Evolutionary conservation across 139 green algal genomes (phyloP), one percentile per base, ranked within the genome.

Genomic region (Picochlorum sp.): DNA sequence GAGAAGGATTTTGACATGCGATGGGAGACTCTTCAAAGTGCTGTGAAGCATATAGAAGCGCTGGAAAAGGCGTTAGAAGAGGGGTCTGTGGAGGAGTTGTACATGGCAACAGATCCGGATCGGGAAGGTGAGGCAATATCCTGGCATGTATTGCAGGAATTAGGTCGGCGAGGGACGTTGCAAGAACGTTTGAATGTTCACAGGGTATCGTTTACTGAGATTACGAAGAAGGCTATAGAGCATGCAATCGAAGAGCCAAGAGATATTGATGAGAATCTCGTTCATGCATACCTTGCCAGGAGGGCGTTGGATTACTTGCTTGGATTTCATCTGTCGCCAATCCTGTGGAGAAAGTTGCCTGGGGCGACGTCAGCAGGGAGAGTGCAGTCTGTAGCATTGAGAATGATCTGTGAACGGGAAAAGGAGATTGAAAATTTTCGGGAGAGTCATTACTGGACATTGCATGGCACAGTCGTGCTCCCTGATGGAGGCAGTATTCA

Each of bases 41-140:
- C 71, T 9, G 60, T 64, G 28, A 38, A 18, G 0, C 57, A 66
- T 4, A 26, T 89, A 49, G 32, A 32, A 26, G 75, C 49, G 6
- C 81, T 91, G 24, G 58, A 60, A 26, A 38, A 6, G 8, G 74
- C 66, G 14, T 46, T 66, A 50, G 20, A 26, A 15, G 23, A 44
- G 14, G 65, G 8, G 34, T 41, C 34, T 41, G 34, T 41, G 34
- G 9, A 11, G 34, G 34, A 41, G 34, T 41, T 41, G 34, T 20
- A 97, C 24, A 78, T 98, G 62, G 92, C 92, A 10, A 97, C 89
- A 0, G 92, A 98, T 68, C 92, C 92, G 4, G 92, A 98, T 76
- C 62, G 89, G 3, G 89, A 96, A 75, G 92, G 92, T 2, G 92
- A 98, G 80, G 92, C 90, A 66, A 98, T 98, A 51, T 80, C 82